Evolutionary conservation across 169 alveolate genomes (phyloP).

Genomic region (Eimeria nieschulzi): DNA sequence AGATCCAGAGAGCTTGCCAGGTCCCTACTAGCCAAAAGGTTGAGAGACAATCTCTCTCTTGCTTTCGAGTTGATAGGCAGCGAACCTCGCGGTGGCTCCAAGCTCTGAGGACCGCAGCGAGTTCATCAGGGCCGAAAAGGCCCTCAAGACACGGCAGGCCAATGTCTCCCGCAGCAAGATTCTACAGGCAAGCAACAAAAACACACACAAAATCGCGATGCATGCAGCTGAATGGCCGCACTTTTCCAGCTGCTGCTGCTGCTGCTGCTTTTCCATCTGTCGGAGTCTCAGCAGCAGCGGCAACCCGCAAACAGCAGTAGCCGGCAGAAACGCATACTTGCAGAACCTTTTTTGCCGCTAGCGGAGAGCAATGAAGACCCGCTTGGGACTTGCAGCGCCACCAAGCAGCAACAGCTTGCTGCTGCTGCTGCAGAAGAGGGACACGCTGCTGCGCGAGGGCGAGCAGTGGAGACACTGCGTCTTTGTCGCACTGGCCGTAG

Average conservation of each 20-base stretch:
- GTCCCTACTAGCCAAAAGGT: neutral
- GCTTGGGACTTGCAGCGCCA: neutral
- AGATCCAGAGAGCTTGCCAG: no score
- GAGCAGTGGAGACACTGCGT: neutral
- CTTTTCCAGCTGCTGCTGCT: neutral
- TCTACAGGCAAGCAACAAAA: neutral
- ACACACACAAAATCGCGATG: no score
- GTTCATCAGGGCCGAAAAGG: neutral
- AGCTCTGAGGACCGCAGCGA: neutral
- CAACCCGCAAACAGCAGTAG: neutral
- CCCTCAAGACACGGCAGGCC: neutral
- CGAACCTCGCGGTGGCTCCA: neutral
- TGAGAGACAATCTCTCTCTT: neutral
- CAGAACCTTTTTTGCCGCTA: neutral
- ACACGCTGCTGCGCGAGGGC: neutral
- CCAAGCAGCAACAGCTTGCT: neutral
- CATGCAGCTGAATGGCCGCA: no score
- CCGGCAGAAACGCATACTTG: neutral
- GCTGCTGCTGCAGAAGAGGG: conserved; percentile 2
- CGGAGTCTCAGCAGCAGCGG: no score
- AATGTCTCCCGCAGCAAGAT: neutral
- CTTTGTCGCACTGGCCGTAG: conserved; percentile 6
- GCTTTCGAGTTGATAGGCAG: neutral
- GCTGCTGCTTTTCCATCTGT: neutral
- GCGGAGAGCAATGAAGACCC: neutral